Percentiles rank a stretch among this genome's conserved stretches.
phyloP scores from a whole-genome alignment of 768 basidiomycete genomes.

The Strobilomyces confusus region DNA sequence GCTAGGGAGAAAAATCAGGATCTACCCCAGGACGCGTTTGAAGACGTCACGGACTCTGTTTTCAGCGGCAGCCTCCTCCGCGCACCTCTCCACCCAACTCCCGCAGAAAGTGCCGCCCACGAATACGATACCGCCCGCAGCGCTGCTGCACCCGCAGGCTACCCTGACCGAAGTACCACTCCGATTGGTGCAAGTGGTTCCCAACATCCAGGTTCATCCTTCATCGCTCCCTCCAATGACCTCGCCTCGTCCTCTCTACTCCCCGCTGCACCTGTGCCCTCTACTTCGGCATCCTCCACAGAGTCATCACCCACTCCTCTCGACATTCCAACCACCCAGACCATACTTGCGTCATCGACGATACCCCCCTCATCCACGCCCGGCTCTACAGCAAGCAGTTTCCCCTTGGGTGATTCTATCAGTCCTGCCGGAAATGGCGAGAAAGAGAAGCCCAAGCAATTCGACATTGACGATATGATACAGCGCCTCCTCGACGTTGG shows the following conservation, averaged over 20 bases:
- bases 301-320: conserved; percentile 54
- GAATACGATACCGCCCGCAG: conserved; percentile 33
- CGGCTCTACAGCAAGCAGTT: no score
- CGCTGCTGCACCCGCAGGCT: conserved; percentile 31
- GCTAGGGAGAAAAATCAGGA: conserved; percentile 69
- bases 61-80: conserved; percentile 45
- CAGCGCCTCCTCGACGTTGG: conserved; percentile 93
- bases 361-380: no score
- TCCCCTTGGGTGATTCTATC: conserved; percentile 35
- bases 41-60: conserved; percentile 35
- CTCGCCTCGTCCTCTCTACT: conserved; percentile 40
- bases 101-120: conserved; percentile 38
- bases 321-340: conserved; percentile 77
- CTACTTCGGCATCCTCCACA: conserved; percentile 13
- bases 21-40: conserved; percentile 37
- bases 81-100: conserved; percentile 37
- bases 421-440: conserved; percentile 34
- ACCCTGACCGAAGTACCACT: conserved; percentile 31
- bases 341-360: no score
- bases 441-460: conserved; percentile 60
- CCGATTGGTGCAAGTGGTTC: conserved; percentile 40
- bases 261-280: conserved; percentile 9
- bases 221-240: conserved; percentile 35
- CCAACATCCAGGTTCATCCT: conserved; percentile 32
- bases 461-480: conserved; percentile 99